A percentile compares a stretch with the other conserved stretches of the same genome.
Conservation (phyloP, 2,329 filamentous ascomycete species). For the Zarea fungicola region DNA sequence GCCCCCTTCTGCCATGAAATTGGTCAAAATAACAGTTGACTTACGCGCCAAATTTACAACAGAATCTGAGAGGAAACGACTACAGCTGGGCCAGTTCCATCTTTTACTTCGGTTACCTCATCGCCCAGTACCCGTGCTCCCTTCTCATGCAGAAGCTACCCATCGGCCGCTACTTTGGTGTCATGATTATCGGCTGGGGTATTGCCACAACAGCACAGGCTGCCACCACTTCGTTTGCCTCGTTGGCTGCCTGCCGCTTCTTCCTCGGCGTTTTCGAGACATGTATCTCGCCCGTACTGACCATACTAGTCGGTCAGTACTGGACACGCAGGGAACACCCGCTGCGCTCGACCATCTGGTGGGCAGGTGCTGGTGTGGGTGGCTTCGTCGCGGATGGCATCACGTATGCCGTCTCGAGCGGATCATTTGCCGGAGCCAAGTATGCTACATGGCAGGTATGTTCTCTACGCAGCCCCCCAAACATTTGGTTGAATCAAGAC, state of each 20-base stretch:
- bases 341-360: slow-evolving; percentile 16
- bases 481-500: too few relatives aligned
- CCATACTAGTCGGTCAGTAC: slow-evolving; percentile 15
- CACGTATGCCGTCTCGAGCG: slow-evolving; percentile 11
- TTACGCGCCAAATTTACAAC: too few relatives aligned
- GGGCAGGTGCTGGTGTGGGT: slow-evolving; percentile 14
- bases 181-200: slow-evolving; percentile 10
- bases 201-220: not conserved
- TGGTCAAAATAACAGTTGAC: too few relatives aligned
- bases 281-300: slow-evolving; percentile 14
- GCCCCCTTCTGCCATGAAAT: not conserved
- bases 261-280: slow-evolving; percentile 18
- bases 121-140: not conserved
- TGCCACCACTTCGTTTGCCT: slow-evolving; percentile 12
- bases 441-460: not conserved
- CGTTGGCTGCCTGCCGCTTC: slow-evolving; percentile 12
- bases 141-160: slow-evolving; percentile 10
- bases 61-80: slow-evolving; percentile 9
- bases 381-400: slow-evolving; percentile 14
- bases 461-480: too few relatives aligned
- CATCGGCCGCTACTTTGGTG: slow-evolving; percentile 9
- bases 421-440: slow-evolving; percentile 2
- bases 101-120: slow-evolving; percentile 12
- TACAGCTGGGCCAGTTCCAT: slow-evolving; percentile 12
- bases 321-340: slow-evolving; percentile 17